These are phyloP conservation scores for Batrachochytrium dendrobatidis DNA, from an alignment of 371 early-diverging fungal species.

Conservation along the genomic window DNA sequence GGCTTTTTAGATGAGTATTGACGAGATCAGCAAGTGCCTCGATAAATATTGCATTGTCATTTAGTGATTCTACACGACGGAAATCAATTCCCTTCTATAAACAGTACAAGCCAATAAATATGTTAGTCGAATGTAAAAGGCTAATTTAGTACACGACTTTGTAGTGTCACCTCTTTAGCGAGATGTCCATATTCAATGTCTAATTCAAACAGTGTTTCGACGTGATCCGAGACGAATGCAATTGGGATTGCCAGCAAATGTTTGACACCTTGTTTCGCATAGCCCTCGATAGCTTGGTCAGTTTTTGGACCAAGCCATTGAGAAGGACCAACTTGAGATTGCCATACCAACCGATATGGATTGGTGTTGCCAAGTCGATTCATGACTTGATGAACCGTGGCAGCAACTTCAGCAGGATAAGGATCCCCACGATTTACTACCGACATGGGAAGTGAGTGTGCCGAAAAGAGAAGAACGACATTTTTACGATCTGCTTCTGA, in stretches of 20 bases:
- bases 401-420: conserved; percentile 88
- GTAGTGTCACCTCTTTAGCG: conserved; percentile 61
- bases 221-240: conserved; percentile 93
- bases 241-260: conserved; percentile 82
- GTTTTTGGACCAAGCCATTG: conserved; percentile 93
- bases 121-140: neutral
- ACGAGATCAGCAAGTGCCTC: conserved; percentile 83
- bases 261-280: conserved; percentile 67
- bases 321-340: conserved; percentile 91
- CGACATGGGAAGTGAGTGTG: conserved; percentile 92
- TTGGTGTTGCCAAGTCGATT: conserved; percentile 58
- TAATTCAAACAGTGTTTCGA: conserved; percentile 93
- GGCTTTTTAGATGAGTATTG: conserved; percentile 59
- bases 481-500: conserved; percentile 55
- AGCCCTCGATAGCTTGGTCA: conserved; percentile 64
- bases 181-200: conserved; percentile 83
- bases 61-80: conserved; percentile 82
- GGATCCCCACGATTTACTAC: conserved; percentile 83
- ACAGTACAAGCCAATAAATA: neutral
- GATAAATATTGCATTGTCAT: conserved; percentile 82
- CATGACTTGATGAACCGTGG: conserved; percentile 82
- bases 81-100: conserved; percentile 59
- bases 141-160: neutral
- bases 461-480: conserved; percentile 85
- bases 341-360: conserved; percentile 92